A percentile compares a stretch with the other conserved stretches of the same genome.
These are phyloP conservation scores for Ambispora gerdemannii DNA, from an alignment of 192 early-diverging fungal species.

Conservation along the genomic window DNA sequence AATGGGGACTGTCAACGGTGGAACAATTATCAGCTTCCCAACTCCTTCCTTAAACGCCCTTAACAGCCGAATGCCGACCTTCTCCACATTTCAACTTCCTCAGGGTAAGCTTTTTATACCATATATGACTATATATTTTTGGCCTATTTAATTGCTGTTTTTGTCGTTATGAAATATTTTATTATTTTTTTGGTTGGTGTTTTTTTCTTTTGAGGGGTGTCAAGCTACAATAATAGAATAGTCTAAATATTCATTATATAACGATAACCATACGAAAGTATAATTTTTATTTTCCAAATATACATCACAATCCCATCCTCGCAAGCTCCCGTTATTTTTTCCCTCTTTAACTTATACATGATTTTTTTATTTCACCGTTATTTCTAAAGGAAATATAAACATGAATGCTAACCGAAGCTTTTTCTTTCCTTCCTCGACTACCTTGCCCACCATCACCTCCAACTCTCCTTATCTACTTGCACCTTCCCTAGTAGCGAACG, in stretches of 20 bases:
- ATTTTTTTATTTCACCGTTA: background rate
- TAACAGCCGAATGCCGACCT: constrained; percentile 28
- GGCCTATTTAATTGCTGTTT: too few relatives aligned
- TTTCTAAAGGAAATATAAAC: background rate
- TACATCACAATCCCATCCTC: background rate
- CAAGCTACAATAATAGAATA: too few relatives aligned
- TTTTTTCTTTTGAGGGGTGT: too few relatives aligned
- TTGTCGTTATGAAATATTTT: too few relatives aligned
- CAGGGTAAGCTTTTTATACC: constrained; percentile 14
- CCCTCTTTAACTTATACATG: background rate
- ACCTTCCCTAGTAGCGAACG: background rate
- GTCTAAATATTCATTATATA: background rate
- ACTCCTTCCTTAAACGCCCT: constrained; percentile 29
- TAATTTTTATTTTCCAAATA: too few relatives aligned
- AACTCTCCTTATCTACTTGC: background rate
- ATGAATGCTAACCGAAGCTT: background rate
- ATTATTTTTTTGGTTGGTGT: too few relatives aligned
- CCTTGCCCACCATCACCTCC: background rate
- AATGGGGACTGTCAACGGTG: constrained; percentile 34
- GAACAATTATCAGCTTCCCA: constrained; percentile 32
- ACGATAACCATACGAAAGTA: background rate
- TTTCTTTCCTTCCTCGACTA: constrained; percentile 1
- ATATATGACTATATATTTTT: too few relatives aligned
- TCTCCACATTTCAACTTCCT: constrained; percentile 26
- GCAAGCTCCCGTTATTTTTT: background rate